Base-by-base conservation (phyloP, 495 filamentous ascomycete genomes). In the Staphylotrichum longicolle region DNA sequence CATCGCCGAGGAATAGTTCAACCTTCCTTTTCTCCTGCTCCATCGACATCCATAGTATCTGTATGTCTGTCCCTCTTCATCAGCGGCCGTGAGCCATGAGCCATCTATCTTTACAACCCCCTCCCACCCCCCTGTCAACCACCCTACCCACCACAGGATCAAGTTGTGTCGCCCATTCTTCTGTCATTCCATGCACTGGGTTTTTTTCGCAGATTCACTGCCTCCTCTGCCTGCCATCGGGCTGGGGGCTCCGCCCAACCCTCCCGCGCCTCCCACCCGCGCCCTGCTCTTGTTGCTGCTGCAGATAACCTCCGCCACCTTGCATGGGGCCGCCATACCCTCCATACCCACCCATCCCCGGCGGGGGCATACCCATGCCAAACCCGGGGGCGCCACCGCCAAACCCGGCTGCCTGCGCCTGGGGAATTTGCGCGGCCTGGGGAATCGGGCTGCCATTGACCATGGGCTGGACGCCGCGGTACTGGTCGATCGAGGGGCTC, bases 191-290 rank as follows among this genome's bases (percentile, higher is more conserved):
- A 6, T 62, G 54, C 48, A 27, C 20, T 27, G 20, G 20, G 20
- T 1, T 27, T 27, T 27, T 27, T 27, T 27, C 20, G 20, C 20
- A 27, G 20, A 27, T 27, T 27, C 20, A 64, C 57, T 49, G 55
- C 0, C 62, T 50, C 34, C 50, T 35, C 44, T 41, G 58, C 35
- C 59, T 50, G 33, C 62, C 63, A 34, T 73, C 70, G 50, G 66
- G 71, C 53, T 69, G 65, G 30, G 71, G 71, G 63, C 63, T 71
- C 47, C 64, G 75, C 78, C 80, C 71, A 78, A 83, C 81, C 66
- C 80, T 76, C 75, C 80, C 80, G 60, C 82, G 75, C 68, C 80
- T 74, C 60, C 75, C 62, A 71, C 76, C 77, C 58, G 74, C 78
- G 60, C 75, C 77, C 60, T 74, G 78, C 62, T 80, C 76, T 63